Conservation (phyloP, 2,329 filamentous ascomycete species). For the Aureobasidium sp. region DNA sequence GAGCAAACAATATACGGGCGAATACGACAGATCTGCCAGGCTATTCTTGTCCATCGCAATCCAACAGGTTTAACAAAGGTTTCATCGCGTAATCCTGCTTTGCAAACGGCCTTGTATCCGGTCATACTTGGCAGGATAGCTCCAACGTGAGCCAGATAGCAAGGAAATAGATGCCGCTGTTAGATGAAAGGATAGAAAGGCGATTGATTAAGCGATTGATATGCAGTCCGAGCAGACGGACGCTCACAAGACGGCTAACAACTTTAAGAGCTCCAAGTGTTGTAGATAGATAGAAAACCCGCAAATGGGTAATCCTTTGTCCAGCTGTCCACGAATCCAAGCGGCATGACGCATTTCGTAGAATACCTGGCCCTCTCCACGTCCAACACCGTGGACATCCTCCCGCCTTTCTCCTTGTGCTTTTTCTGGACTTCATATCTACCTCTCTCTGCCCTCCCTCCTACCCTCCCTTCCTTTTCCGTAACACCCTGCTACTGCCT, state of each 20-base stretch:
- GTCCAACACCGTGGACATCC: slow-evolving; percentile 5
- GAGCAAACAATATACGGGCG: neutral
- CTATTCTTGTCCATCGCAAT: neutral
- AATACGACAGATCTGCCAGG: neutral
- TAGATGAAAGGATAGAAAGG: neutral
- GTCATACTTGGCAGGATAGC: neutral
- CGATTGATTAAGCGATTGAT: slow-evolving; percentile 6
- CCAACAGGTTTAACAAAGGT: slow-evolving; percentile 13
- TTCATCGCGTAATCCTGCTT: slow-evolving; percentile 12
- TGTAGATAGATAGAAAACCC: slow-evolving; percentile 7
- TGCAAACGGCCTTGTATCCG: slow-evolving; percentile 10
- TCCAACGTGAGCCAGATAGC: neutral
- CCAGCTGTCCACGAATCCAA: slow-evolving; percentile 15
- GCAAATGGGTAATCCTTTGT: slow-evolving; percentile 11
- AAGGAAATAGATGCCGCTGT: neutral
- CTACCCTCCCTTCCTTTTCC: slow-evolving; percentile 16
- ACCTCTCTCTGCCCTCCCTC: slow-evolving; percentile 4
- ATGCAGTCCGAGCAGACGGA: neutral
- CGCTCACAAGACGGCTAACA: neutral
- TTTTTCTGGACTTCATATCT: slow-evolving; percentile 8
- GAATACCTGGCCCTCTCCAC: slow-evolving; percentile 6
- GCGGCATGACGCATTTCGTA: neutral
- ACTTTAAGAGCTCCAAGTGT: neutral
- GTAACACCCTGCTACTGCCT: slow-evolving; percentile 5
- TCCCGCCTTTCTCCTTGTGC: slow-evolving; percentile 15